These are phyloP conservation scores for Eleusine coracana DNA, from an alignment of 176 grass and related monocot genomes.

Conservation along the genomic window DNA sequence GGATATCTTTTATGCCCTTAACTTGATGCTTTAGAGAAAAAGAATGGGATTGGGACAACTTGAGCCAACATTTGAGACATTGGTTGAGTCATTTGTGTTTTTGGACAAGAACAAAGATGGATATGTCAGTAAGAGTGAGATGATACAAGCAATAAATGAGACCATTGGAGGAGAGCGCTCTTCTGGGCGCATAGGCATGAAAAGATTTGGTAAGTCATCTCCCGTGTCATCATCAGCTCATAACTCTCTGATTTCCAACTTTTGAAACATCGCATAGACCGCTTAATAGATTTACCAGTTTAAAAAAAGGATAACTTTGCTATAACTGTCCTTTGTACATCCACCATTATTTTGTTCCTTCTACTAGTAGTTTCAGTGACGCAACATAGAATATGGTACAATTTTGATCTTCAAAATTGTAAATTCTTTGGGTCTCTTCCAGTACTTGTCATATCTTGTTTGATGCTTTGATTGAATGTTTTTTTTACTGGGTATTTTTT, in stretches of 20 bases:
- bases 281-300: too few species aligned
- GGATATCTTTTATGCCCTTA: conserved; percentile 38
- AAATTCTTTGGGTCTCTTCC: neutral
- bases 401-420: neutral
- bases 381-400: neutral
- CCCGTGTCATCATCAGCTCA: conserved; percentile 7
- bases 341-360: neutral
- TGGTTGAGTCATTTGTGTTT: conserved; percentile 97
- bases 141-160: conserved; percentile 96
- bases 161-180: conserved; percentile 86
- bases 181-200: conserved; percentile 93
- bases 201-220: conserved; percentile 86
- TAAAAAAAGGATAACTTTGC: too few species aligned
- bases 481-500: neutral
- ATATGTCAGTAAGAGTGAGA: conserved; percentile 96
- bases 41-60: conserved; percentile 80
- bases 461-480: neutral
- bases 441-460: neutral
- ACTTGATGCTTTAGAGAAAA: conserved; percentile 64
- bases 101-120: conserved; percentile 99
- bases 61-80: conserved; percentile 84
- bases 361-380: neutral
- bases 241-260: neutral
- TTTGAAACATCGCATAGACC: neutral
- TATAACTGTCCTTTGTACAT: too few species aligned